A percentile compares a stretch with the other conserved stretches of the same genome.
Evolutionary conservation across 73 alveolate genomes (phyloP).

Genomic region (Tetrahymena elliotti): DNA sequence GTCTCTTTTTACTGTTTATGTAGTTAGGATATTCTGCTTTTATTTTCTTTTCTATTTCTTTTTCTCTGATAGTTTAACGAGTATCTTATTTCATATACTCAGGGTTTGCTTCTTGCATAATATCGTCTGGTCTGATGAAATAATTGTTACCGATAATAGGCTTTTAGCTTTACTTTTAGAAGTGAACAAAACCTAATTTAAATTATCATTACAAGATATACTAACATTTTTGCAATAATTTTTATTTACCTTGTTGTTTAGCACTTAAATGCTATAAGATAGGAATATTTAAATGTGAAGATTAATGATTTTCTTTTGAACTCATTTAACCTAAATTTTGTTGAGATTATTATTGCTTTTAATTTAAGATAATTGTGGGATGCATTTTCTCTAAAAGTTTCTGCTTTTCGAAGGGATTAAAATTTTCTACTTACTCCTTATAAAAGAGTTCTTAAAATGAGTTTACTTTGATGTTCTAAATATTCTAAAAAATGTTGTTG

Average conservation of each 20-base stretch:
- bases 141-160: slow-evolving; percentile 1
- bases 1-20: slow-evolving; percentile 4
- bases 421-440: background rate
- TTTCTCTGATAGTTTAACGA: background rate
- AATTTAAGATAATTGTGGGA: background rate
- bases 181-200: background rate
- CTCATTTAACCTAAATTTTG: background rate
- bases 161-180: slow-evolving; percentile 3
- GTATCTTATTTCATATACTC: slow-evolving; percentile 7
- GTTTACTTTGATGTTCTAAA: background rate
- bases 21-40: slow-evolving; percentile 4
- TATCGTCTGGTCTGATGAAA: slow-evolving; percentile 13
- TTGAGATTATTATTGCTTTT: background rate
- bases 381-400: background rate
- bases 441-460: background rate
- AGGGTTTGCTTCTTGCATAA: slow-evolving; percentile 18
- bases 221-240: no score
- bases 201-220: no score
- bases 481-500: background rate
- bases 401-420: background rate
- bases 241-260: background rate
- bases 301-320: background rate
- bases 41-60: slow-evolving; percentile 36
- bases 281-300: background rate
- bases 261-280: background rate